Evolutionary conservation across 768 basidiomycete genomes (phyloP).

Genomic region (Tremella fuciformis): DNA sequence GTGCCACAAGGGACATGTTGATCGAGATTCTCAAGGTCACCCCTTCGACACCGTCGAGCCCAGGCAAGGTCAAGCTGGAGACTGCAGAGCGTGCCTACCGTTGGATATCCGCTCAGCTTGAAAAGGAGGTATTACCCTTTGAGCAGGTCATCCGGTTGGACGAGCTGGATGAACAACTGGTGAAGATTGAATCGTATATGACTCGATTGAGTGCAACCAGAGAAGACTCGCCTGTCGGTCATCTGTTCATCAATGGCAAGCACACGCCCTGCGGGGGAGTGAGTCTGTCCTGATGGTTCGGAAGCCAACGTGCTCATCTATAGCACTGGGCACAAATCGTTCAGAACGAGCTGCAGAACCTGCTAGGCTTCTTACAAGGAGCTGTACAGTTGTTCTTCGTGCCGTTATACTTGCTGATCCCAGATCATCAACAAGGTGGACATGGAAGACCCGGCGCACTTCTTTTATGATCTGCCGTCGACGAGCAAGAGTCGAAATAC

Average conservation of each 20-base stretch:
- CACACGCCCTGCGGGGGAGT: conserved; percentile 68
- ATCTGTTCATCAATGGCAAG: conserved; percentile 87
- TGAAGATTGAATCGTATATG: conserved; percentile 59
- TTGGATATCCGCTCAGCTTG: conserved; percentile 9
- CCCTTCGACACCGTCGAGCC: conserved; percentile 21
- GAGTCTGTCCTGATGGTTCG: conserved; percentile 39
- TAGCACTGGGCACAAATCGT: conserved; percentile 68
- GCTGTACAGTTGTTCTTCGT: conserved; percentile 55
- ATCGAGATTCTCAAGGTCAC: conserved; percentile 28
- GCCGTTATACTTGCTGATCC: conserved; percentile 58
- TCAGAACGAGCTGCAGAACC: conserved; percentile 61
- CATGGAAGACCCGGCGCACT: conserved; percentile 59
- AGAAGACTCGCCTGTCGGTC: conserved; percentile 56
- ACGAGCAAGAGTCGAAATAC: conserved; percentile 69
- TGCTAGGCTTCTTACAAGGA: conserved; percentile 70
- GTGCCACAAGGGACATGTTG: conserved; percentile 63
- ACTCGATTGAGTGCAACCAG: conserved; percentile 61
- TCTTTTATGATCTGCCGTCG: conserved; percentile 86
- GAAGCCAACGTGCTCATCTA: neutral
- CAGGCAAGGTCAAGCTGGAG: conserved; percentile 28
- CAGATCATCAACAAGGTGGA: conserved; percentile 25
- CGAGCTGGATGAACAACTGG: conserved; percentile 49
- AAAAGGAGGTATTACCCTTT: conserved; percentile 36
- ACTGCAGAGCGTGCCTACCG: conserved; percentile 31
- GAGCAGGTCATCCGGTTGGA: conserved; percentile 35